phyloP scores from a whole-genome alignment of 1,139 yeast genomes.

The Blastobotrys apis region DNA sequence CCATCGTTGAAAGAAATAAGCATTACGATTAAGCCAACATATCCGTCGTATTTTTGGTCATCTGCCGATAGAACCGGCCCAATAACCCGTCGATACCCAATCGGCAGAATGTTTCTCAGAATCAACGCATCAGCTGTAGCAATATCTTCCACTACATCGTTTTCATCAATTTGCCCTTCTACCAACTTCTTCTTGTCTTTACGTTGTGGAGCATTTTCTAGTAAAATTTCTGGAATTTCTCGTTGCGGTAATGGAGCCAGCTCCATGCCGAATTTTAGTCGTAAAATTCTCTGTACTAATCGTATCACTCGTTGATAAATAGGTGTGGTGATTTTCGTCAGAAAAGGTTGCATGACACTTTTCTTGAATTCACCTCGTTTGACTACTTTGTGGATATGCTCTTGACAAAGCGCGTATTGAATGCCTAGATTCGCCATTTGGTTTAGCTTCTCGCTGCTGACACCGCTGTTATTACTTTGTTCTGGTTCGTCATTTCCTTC shows the following conservation, averaged over 20 bases:
- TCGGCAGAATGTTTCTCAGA: constrained; percentile 6
- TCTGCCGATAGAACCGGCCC: background rate
- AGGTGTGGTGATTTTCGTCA: background rate
- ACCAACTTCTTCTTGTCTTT: background rate
- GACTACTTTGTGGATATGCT: constrained; percentile 1
- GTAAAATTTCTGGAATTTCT: constrained; percentile 10
- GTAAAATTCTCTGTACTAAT: constrained; percentile 5
- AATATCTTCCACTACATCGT: background rate
- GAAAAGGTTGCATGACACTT: background rate
- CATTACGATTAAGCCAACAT: constrained; percentile 8
- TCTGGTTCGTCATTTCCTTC: too few species aligned
- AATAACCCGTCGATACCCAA: background rate
- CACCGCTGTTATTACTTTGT: too few species aligned
- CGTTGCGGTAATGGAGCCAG: constrained; percentile 7
- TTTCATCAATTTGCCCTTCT: constrained; percentile 4
- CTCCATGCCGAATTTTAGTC: constrained; percentile 13
- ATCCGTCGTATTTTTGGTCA: constrained; percentile 2
- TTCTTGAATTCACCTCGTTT: constrained; percentile 7
- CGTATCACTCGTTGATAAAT: constrained; percentile 2
- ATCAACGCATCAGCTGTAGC: constrained; percentile 7
- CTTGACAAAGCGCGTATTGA: background rate
- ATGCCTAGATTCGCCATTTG: constrained; percentile 4
- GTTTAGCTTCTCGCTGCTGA: background rate
- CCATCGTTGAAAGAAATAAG: constrained; percentile 11
- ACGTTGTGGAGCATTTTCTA: constrained; percentile 4